Conservation (phyloP, 108 stramenopile species). For the Nannochloropsis salina region DNA sequence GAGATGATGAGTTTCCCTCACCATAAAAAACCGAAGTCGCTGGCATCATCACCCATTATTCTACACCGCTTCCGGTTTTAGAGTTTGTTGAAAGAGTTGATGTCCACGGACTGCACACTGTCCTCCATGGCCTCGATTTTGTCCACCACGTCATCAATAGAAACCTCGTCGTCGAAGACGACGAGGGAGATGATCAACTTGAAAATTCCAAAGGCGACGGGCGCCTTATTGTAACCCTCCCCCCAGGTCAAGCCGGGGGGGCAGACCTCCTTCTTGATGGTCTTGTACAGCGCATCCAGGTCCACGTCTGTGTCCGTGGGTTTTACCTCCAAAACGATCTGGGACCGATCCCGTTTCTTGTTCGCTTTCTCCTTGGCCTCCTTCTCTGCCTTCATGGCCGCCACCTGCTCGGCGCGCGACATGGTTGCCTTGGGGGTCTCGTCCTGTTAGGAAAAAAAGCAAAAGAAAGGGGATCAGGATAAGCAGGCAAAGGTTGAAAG, state of each 20-base stretch:
- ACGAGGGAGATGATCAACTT: conserved; percentile 58
- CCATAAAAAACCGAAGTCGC: too few species aligned
- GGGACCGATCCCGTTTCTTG: conserved; percentile 41
- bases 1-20: too few species aligned
- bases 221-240: conserved; percentile 56
- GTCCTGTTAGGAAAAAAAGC: neutral
- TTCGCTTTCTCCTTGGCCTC: conserved; percentile 19
- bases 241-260: conserved; percentile 56
- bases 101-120: conserved; percentile 40
- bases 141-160: conserved; percentile 36
- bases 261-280: conserved; percentile 47
- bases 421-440: neutral
- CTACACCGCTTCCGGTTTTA: neutral
- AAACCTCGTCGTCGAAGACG: conserved; percentile 54
- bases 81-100: conserved; percentile 14
- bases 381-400: neutral
- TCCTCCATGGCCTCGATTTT: conserved; percentile 38
- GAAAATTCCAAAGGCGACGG: conserved; percentile 60
- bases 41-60: neutral
- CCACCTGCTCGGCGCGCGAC: neutral
- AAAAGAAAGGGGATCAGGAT: too few species aligned
- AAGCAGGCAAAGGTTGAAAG: too few species aligned
- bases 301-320: conserved; percentile 58
- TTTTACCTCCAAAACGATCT: conserved; percentile 58
- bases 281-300: conserved; percentile 54